Percentiles rank a stretch among this genome's conserved stretches.
These are phyloP conservation scores for Tylopilus orsonianus DNA, from an alignment of 1,284 basidiomycete species.

Conservation along the genomic window DNA sequence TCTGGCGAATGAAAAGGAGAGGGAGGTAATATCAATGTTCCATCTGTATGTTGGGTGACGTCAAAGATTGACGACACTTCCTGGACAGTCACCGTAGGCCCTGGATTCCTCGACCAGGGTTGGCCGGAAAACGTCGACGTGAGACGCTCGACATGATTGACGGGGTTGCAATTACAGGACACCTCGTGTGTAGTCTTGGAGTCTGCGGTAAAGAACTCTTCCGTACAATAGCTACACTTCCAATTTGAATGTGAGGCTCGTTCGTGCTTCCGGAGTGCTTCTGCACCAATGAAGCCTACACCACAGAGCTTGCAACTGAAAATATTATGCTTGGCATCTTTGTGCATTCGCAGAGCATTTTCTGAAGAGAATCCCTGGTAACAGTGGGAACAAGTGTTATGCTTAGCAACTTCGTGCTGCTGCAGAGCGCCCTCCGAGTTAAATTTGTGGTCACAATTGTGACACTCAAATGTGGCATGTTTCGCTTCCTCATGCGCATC, in stretches of 20 bases:
- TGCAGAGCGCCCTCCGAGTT: conserved; percentile 1
- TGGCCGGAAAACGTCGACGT: no score
- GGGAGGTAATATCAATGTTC: neutral
- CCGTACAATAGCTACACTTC: conserved; percentile 19
- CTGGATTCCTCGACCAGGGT: neutral
- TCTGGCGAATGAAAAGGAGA: conserved; percentile 8
- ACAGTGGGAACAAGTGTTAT: conserved; percentile 9
- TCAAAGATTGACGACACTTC: neutral
- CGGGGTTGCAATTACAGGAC: conserved; percentile 4
- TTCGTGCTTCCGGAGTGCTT: conserved; percentile 12
- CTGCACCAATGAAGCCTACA: conserved; percentile 2
- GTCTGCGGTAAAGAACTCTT: neutral
- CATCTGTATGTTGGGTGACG: neutral
- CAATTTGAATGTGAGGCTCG: conserved; percentile 3
- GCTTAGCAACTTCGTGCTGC: conserved; percentile 16
- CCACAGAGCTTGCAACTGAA: conserved; percentile 12
- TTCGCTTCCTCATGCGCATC: conserved; percentile 13
- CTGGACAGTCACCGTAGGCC: neutral
- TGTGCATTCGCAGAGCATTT: conserved; percentile 6
- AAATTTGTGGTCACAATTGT: conserved; percentile 17
- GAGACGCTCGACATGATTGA: neutral
- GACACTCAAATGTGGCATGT: conserved; percentile 17
- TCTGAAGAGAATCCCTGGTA: conserved; percentile 7
- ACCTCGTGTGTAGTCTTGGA: conserved; percentile 12
- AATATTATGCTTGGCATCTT: conserved; percentile 13